Conservation (phyloP, 768 basidiomycete genomes). For the Lentinula detonsa region DNA sequence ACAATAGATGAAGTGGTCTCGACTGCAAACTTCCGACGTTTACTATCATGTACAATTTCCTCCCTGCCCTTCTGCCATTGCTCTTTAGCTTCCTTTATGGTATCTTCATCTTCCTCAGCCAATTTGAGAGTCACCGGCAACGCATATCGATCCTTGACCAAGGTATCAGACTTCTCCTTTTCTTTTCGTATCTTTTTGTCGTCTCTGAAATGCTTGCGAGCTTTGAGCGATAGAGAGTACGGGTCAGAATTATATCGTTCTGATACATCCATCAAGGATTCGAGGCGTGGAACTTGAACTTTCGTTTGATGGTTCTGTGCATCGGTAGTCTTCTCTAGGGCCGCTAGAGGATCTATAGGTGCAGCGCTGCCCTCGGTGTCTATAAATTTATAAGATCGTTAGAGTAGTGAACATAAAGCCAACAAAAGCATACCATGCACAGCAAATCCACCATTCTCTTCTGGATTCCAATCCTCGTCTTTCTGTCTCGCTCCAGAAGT, state of each 20-base stretch:
- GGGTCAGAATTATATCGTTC: conserved; percentile 83
- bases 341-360: conserved; percentile 78
- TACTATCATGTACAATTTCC: conserved; percentile 40
- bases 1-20: conserved; percentile 17
- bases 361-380: conserved; percentile 64
- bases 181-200: conserved; percentile 78
- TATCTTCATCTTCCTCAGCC: conserved; percentile 57
- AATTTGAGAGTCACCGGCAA: conserved; percentile 65
- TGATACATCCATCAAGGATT: conserved; percentile 70
- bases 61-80: conserved; percentile 53
- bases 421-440: conserved; percentile 56
- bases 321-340: conserved; percentile 83
- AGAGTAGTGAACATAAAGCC: not conserved
- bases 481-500: conserved; percentile 90
- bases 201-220: conserved; percentile 78
- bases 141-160: conserved; percentile 69
- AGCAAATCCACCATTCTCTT: conserved; percentile 91
- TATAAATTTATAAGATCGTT: conserved; percentile 16
- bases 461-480: conserved; percentile 95
- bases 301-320: conserved; percentile 67
- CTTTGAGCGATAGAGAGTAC: conserved; percentile 67
- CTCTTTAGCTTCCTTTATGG: conserved; percentile 53
- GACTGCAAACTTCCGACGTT: conserved; percentile 39
- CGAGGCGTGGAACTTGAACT: conserved; percentile 75
- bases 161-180: conserved; percentile 64